A percentile compares a stretch with the other conserved stretches of the same genome.
Conservation (phyloP, 305 asterid species). For the Caryopteris hybrid region DNA sequence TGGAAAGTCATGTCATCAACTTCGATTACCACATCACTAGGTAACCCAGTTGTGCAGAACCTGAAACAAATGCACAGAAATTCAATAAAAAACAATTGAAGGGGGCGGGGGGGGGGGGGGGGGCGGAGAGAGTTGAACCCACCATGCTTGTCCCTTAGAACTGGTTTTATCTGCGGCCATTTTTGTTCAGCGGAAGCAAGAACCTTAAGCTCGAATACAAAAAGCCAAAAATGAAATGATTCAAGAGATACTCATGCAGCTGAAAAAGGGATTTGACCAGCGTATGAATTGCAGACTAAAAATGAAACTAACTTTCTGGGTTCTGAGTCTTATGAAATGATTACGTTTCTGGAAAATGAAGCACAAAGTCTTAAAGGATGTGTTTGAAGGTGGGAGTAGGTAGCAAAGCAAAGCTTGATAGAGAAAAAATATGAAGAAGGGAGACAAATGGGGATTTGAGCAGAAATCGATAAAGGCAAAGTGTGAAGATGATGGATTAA, state of each 20-base stretch:
- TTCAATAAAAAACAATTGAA: neutral
- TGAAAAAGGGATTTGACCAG: conserved; percentile 15
- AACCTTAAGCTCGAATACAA: neutral
- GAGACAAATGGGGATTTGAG: conserved; percentile 28
- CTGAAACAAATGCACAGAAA: conserved; percentile 36
- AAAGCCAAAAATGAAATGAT: neutral
- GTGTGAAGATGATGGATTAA: conserved; percentile 19
- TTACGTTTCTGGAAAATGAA: conserved; percentile 38
- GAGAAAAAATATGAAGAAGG: neutral
- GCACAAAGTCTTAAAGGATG: conserved; percentile 22
- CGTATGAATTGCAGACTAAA: conserved; percentile 19
- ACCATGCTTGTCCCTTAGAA: conserved; percentile 95
- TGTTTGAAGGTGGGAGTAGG: conserved; percentile 23
- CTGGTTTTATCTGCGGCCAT: conserved; percentile 63
- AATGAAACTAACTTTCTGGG: conserved; percentile 25
- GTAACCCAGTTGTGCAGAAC: conserved; percentile 94
- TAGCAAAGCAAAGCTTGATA: too few relatives aligned
- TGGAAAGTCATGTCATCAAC: conserved; percentile 90
- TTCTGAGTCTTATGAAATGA: conserved; percentile 42
- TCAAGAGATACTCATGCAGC: conserved; percentile 42
- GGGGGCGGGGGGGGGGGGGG: neutral
- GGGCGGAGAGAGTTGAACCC: neutral
- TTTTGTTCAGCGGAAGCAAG: neutral
- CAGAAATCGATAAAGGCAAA: conserved; percentile 42
- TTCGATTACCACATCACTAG: conserved; percentile 76